A percentile compares a stretch with the other conserved stretches of the same genome.
Evolutionary conservation across 257 asterid genomes (phyloP).

Genomic region (Linaria vulgaris): DNA sequence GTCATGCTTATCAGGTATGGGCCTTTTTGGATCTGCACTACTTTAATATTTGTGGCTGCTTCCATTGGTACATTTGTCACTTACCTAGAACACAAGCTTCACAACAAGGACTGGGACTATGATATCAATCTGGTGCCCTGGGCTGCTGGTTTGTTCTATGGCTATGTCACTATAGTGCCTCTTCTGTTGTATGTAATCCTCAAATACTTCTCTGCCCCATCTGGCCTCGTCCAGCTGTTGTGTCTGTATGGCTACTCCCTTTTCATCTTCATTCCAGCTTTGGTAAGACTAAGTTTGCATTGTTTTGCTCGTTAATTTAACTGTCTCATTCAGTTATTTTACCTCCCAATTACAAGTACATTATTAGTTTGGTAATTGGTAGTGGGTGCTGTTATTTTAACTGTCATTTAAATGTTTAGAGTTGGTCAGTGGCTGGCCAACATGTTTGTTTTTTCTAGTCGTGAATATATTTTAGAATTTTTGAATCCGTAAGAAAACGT

Average conservation of each 20-base stretch:
- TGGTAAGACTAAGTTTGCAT: slow-evolving; percentile 55
- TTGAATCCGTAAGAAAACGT: slow-evolving; percentile 2
- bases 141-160: slow-evolving; percentile 96
- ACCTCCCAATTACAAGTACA: too few relatives aligned
- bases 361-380: background rate
- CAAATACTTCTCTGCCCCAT: slow-evolving; percentile 96
- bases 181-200: slow-evolving; percentile 72
- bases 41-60: slow-evolving; percentile 94
- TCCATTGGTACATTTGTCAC: slow-evolving; percentile 94
- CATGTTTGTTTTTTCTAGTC: too few relatives aligned
- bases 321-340: too few relatives aligned
- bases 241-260: slow-evolving; percentile 97
- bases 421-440: too few relatives aligned
- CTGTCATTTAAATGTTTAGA: too few relatives aligned
- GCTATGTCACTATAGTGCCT: slow-evolving; percentile 85
- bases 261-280: slow-evolving; percentile 89
- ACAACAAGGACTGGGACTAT: slow-evolving; percentile 80
- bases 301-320: background rate
- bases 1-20: slow-evolving; percentile 61
- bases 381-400: too few relatives aligned
- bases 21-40: slow-evolving; percentile 99
- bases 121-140: slow-evolving; percentile 87
- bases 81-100: slow-evolving; percentile 82
- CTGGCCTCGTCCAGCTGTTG: slow-evolving; percentile 81
- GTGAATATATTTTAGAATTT: slow-evolving; percentile 9